Conservation (phyloP, 176 grass and related monocot species). For the Ananas comosus region DNA sequence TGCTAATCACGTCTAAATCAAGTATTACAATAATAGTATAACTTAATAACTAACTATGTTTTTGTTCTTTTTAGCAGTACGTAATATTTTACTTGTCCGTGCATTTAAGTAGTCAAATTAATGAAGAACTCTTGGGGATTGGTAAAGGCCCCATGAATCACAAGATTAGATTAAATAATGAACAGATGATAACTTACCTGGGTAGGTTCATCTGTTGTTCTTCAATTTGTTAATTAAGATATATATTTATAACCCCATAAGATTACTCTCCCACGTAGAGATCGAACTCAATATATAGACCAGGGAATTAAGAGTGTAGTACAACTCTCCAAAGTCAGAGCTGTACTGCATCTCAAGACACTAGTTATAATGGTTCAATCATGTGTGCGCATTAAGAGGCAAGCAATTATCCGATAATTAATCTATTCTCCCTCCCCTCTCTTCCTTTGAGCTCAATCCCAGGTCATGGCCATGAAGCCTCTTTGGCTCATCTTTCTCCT, state of each 20-base stretch:
- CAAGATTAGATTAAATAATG: background rate
- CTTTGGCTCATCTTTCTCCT: slow-evolving; percentile 18
- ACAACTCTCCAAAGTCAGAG: slow-evolving; percentile 40
- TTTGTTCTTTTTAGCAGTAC: too few species aligned
- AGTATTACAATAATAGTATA: too few species aligned
- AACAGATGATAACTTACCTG: background rate
- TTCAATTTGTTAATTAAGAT: background rate
- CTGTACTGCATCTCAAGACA: slow-evolving; percentile 11
- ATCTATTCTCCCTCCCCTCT: background rate
- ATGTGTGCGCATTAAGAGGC: background rate
- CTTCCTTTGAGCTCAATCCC: background rate
- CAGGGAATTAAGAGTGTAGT: slow-evolving; percentile 19
- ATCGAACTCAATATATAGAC: too few species aligned
- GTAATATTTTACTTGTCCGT: too few species aligned
- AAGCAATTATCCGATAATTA: slow-evolving; percentile 4
- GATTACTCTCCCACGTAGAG: background rate
- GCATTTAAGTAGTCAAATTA: too few species aligned
- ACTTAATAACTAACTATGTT: too few species aligned
- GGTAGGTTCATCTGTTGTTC: background rate
- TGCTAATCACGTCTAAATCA: too few species aligned
- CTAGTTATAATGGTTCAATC: background rate
- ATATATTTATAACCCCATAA: background rate
- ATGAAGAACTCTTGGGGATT: background rate
- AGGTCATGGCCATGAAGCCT: background rate
- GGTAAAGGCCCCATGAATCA: background rate